These are phyloP conservation scores for Sphaerosporella brunnea DNA, from an alignment of 495 filamentous ascomycete species.

Conservation along the genomic window DNA sequence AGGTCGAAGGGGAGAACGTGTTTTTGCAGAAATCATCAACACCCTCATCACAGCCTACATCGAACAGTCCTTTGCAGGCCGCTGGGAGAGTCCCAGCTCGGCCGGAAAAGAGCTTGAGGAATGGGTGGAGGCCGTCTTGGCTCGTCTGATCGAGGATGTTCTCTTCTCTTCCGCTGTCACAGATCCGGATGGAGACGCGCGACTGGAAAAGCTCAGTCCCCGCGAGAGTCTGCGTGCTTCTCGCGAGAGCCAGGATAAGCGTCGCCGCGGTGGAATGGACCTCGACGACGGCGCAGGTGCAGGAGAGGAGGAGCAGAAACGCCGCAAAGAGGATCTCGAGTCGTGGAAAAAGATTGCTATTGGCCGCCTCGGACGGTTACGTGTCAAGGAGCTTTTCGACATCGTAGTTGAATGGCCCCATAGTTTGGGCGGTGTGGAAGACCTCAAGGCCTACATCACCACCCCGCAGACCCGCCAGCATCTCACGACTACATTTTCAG, in stretches of 20 bases:
- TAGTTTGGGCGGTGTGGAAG: slow-evolving; percentile 66
- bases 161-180: slow-evolving; percentile 19
- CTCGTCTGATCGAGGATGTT: slow-evolving; percentile 22
- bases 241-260: slow-evolving; percentile 21
- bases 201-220: slow-evolving; percentile 21
- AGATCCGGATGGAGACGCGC: slow-evolving; percentile 12
- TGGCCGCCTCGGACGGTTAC: slow-evolving; percentile 56
- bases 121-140: slow-evolving; percentile 23
- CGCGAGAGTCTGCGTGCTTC: slow-evolving; percentile 22
- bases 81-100: slow-evolving; percentile 17
- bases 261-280: slow-evolving; percentile 23
- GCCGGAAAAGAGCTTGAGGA: slow-evolving; percentile 16
- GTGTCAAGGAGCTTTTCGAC: slow-evolving; percentile 71
- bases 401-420: slow-evolving; percentile 71
- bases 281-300: slow-evolving; percentile 18
- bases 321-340: slow-evolving; percentile 37
- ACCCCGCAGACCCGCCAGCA: slow-evolving; percentile 40
- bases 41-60: slow-evolving; percentile 24
- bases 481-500: slow-evolving; percentile 55
- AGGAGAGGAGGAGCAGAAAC: slow-evolving; percentile 23
- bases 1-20: slow-evolving; percentile 23
- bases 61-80: slow-evolving; percentile 13
- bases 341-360: slow-evolving; percentile 70
- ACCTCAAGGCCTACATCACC: slow-evolving; percentile 39
- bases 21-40: slow-evolving; percentile 26